Percentiles rank a stretch among this genome's conserved stretches.
These are phyloP conservation scores for Rhizophagus clarus DNA, from an alignment of 192 early-diverging fungal species.

Conservation along the genomic window DNA sequence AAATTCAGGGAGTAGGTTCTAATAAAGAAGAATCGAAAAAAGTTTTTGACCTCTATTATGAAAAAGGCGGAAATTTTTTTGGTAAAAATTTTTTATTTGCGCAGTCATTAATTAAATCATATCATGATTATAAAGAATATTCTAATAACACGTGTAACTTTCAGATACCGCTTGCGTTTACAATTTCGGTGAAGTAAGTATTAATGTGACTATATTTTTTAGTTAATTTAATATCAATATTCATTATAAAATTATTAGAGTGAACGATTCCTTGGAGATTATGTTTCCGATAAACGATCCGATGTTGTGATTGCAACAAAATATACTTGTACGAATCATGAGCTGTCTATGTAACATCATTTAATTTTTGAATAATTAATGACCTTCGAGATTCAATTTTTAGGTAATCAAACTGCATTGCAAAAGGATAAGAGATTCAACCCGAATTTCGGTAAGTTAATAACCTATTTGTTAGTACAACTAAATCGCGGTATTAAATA, in stretches of 20 bases:
- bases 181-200: neutral
- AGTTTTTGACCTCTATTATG: slow-evolving; percentile 40
- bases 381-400: neutral
- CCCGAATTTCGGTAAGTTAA: neutral
- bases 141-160: neutral
- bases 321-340: slow-evolving; percentile 22
- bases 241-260: neutral
- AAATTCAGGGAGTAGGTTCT: too few species aligned
- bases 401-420: neutral
- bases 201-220: neutral
- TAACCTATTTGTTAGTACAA: too few species aligned
- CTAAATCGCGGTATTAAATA: too few species aligned
- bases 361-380: neutral
- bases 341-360: neutral
- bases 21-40: slow-evolving; percentile 19
- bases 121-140: neutral
- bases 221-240: neutral
- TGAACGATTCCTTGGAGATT: slow-evolving; percentile 50
- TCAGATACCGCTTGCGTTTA: neutral
- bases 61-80: slow-evolving; percentile 41
- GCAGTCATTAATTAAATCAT: neutral
- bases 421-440: neutral
- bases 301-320: slow-evolving; percentile 55
- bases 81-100: slow-evolving; percentile 3
- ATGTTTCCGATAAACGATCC: slow-evolving; percentile 46